Evolutionary conservation across 2,329 filamentous ascomycete species (phyloP), one percentile per base, ranked within the genome.

Genomic region (Fusarium newnesense): DNA sequence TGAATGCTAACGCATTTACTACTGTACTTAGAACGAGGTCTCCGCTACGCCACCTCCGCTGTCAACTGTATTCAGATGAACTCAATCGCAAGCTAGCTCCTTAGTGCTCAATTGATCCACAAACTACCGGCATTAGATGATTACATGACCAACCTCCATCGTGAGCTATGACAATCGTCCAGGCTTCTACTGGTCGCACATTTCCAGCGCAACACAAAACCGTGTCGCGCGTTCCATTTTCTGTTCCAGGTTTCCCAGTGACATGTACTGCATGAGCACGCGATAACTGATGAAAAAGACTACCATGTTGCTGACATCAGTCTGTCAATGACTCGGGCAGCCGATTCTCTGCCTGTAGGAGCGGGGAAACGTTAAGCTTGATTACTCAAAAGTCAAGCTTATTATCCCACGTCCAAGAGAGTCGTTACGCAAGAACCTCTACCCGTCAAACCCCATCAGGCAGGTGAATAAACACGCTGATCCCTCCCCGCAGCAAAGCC

Each of bases 401-500:
- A 68, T 54, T 62, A 68, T 68, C 47, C 46, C 47, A 39, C 50
- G 47, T 18, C 34, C 42, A 56, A 49, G 43, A 54, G 50, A 43
- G 30, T 57, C 11, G 36, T 70, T 68, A 62, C 56, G 69, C 72
- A 75, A 73, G 60, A 47, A 60, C 30, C n/a, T 36, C 30, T 65
- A 28, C 53, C 56, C 36, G 65, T 66, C 50, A 69, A 52, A 32
- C 65, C 72, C 16, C 24, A 65, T 63, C 61, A 49, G 72, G 72
- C 60, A 75, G 72, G 72, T 75, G 18, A 62, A 40, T 44, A 63
- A 47, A 28, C 30, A 19, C 39, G 44, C 47, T 4, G 47, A 68
- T 58, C 53, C 53, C 64, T 44, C 72, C 64, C 64, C 72, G 53
- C 72, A 58, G 42, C n/a, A 46, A 36, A 49, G 60, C 68, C 70